A percentile compares a stretch with the other conserved stretches of the same genome.
Conservation (phyloP, 208 protist species). For the Plasmodiophora brassicae region DNA sequence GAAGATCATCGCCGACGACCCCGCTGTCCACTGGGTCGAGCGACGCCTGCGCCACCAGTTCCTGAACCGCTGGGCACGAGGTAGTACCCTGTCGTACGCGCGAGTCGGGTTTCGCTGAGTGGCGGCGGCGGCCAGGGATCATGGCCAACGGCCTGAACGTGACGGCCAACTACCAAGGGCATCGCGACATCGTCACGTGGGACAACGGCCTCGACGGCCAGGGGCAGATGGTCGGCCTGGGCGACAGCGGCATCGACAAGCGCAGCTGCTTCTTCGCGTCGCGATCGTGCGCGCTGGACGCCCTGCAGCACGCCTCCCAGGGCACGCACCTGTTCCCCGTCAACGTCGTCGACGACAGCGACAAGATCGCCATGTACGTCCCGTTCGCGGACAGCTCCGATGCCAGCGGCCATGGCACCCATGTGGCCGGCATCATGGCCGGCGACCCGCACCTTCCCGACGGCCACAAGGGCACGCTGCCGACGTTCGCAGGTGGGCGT, state of each 20-base stretch:
- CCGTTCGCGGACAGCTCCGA: not conserved
- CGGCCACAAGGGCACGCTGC: not conserved
- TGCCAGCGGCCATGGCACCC: not conserved
- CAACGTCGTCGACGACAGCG: not conserved
- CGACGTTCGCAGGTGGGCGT: slow-evolving; percentile 4
- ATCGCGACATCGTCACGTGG: not conserved
- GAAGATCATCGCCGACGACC: not conserved
- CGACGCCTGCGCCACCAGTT: slow-evolving; percentile 26
- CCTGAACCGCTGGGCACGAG: not conserved
- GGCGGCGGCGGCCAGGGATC: no score
- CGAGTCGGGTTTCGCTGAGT: no score
- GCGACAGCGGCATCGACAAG: slow-evolving; percentile 26
- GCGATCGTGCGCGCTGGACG: not conserved
- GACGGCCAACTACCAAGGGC: not conserved
- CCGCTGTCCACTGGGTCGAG: slow-evolving; percentile 18
- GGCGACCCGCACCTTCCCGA: slow-evolving; percentile 3
- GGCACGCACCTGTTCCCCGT: not conserved
- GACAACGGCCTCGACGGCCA: not conserved
- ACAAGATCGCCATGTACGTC: not conserved
- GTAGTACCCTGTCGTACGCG: no score
- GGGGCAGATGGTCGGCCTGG: not conserved
- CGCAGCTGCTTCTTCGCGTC: slow-evolving; percentile 17
- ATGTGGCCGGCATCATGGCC: not conserved
- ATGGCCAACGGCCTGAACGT: not conserved
- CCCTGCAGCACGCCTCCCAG: not conserved